Conservation (phyloP, 768 basidiomycete species). For the Pulveroboletus sp. region DNA sequence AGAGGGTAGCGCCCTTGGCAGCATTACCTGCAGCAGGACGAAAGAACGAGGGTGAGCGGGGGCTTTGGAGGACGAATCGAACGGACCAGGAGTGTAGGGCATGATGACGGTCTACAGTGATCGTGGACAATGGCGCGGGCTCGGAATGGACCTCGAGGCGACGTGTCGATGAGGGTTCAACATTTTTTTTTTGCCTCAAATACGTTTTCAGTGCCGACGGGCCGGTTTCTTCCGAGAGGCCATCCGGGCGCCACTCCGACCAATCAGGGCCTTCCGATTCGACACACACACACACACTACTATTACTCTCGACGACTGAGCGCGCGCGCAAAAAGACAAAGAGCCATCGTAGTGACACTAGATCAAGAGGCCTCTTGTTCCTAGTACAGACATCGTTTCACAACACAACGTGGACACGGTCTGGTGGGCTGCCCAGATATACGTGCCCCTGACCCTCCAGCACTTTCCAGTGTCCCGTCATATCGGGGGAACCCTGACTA, state of each 20-base stretch:
- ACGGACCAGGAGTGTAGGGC: conserved; percentile 43
- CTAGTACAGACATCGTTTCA: not conserved
- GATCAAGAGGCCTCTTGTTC: not conserved
- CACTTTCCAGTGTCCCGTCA: conserved; percentile 8
- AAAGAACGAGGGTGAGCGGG: not conserved
- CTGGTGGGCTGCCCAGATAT: not conserved
- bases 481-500: conserved; percentile 22
- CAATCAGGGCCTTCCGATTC: conserved; percentile 18
- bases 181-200: conserved; percentile 6
- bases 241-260: not conserved
- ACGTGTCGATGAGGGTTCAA: conserved; percentile 3
- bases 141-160: not conserved
- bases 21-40: conserved; percentile 59
- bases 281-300: too few relatives aligned
- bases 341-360: too few relatives aligned
- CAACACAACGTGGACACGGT: not conserved
- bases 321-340: too few relatives aligned
- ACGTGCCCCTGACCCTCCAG: conserved; percentile 1
- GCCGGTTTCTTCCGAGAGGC: conserved; percentile 27
- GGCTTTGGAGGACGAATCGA: not conserved
- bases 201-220: conserved; percentile 21
- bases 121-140: not conserved
- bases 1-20: conserved; percentile 86
- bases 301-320: too few relatives aligned
- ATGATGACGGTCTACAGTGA: conserved; percentile 25